Conservation (phyloP, 495 filamentous ascomycete species). For the Mytilinidion resinicola region DNA sequence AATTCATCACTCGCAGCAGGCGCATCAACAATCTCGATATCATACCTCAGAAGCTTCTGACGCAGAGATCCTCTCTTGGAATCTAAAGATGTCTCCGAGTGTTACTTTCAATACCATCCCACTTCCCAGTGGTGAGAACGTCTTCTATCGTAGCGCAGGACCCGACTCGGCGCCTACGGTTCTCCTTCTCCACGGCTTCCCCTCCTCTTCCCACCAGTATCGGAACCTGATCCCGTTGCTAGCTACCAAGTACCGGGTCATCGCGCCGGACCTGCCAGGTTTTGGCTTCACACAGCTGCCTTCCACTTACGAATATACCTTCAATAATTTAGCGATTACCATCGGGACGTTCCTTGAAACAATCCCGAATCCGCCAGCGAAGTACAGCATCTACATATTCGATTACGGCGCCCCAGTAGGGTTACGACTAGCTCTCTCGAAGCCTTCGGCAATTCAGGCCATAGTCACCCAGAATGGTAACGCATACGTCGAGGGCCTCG, state of each 20-base stretch:
- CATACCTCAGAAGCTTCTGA: too few species aligned
- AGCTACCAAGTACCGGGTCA: constrained; percentile 45
- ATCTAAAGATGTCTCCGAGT: background rate
- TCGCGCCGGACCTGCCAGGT: constrained; percentile 57
- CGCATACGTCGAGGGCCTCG: constrained; percentile 55
- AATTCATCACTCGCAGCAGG: too few species aligned
- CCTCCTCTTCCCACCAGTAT: constrained; percentile 56
- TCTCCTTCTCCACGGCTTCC: constrained; percentile 60
- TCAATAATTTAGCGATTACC: constrained; percentile 45
- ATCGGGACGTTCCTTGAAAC: constrained; percentile 44
- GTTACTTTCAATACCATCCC: constrained; percentile 2
- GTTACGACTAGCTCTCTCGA: constrained; percentile 47
- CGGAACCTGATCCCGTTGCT: constrained; percentile 57
- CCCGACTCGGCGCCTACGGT: constrained; percentile 40
- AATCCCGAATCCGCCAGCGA: constrained; percentile 38
- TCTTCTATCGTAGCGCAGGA: constrained; percentile 53
- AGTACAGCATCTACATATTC: constrained; percentile 56
- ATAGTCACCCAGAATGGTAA: constrained; percentile 62
- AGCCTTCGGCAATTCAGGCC: constrained; percentile 43
- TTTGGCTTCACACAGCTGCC: constrained; percentile 42
- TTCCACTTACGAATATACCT: constrained; percentile 41
- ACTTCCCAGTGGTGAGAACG: constrained; percentile 39
- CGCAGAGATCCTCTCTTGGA: too few species aligned
- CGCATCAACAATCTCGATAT: too few species aligned
- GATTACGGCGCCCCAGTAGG: constrained; percentile 60